Evolutionary conservation across 495 filamentous ascomycete genomes (phyloP).

Genomic region (Barbatosphaeria neglecta): DNA sequence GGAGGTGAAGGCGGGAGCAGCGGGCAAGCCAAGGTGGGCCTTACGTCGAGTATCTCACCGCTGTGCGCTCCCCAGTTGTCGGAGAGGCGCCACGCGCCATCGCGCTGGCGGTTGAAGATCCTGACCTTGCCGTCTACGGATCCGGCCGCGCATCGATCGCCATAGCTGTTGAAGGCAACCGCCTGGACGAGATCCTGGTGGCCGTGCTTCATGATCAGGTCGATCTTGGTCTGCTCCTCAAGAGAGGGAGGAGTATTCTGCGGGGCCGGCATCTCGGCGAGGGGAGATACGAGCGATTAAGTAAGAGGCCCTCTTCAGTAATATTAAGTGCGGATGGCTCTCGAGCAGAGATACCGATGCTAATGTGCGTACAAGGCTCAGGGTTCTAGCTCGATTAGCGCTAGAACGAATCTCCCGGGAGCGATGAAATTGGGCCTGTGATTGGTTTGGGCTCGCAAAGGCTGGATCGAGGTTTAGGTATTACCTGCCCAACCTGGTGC

Average conservation of each 20-base stretch:
- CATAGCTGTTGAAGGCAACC: slow-evolving; percentile 65
- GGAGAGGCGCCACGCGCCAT: slow-evolving; percentile 64
- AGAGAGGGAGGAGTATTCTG: slow-evolving; percentile 63
- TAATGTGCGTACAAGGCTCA: no score
- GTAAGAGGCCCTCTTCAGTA: no score
- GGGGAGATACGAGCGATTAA: not conserved
- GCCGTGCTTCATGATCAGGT: slow-evolving; percentile 42
- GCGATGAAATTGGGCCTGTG: no score
- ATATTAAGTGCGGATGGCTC: no score
- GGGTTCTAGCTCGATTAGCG: no score
- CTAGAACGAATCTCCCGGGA: no score
- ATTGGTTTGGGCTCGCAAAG: no score
- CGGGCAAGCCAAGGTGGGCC: slow-evolving; percentile 8
- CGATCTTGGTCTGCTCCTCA: slow-evolving; percentile 55
- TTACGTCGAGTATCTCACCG: slow-evolving; percentile 81
- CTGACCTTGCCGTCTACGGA: slow-evolving; percentile 89
- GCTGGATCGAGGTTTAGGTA: no score
- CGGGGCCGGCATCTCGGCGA: slow-evolving; percentile 22
- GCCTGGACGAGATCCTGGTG: slow-evolving; percentile 61
- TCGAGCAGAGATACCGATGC: no score
- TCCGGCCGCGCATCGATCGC: slow-evolving; percentile 79
- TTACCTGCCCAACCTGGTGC: no score
- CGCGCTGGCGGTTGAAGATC: slow-evolving; percentile 72
- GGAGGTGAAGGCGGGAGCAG: not conserved
- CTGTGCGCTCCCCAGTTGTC: slow-evolving; percentile 89